Evolutionary conservation across 352 stramenopile genomes (phyloP), one percentile per base, ranked within the genome.

Genomic region (Phytophthora tentaculata): DNA sequence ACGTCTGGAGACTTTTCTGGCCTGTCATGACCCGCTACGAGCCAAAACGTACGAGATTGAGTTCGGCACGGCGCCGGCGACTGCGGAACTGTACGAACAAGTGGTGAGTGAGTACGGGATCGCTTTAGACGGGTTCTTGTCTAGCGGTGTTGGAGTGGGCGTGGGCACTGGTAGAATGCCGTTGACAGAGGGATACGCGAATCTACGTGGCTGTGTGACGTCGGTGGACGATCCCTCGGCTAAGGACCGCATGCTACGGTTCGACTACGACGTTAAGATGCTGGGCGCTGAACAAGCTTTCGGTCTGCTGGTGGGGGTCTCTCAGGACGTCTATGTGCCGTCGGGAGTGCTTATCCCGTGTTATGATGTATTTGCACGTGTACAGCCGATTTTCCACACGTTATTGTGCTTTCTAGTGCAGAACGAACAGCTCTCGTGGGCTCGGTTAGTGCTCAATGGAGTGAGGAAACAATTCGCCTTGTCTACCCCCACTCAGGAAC

Each of bases 361-460:
- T 49, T 96, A 91, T 49, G 88, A 96, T 48, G 55, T 94, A 4
- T 92, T 92, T 37, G 65, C 74, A 14, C 88, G 88, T 32, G 86
- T 94, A 39, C 88, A 96, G 65, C 88, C 88, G 16, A 84, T 96
- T 52, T 88, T 93, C 57, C 88, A 96, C 69, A 87, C 79, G 19
- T 41, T 93, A 16, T 49, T 96, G 41, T 84, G 79, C 35, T 83
- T 89, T 35, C 63, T 93, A 2, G 83, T 93, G n/a, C 65, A 80
- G 44, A 89, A 91, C 45, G 58, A 80, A 10, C 88, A 95, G 66
- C 37, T 90, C 2, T 61, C 63, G 2, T 91, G 85, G 84, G 81
- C 86, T 2, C 55, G 69, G 50, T 53, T 76, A 12, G 71, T 94
- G 35, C 48, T 94, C 6, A 29, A 71, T 5, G 72, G 78, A 0